A percentile compares a stretch with the other conserved stretches of the same genome.
These are phyloP conservation scores for Eutypella sp. DNA, from an alignment of 2,329 filamentous ascomycete genomes.

Conservation along the genomic window DNA sequence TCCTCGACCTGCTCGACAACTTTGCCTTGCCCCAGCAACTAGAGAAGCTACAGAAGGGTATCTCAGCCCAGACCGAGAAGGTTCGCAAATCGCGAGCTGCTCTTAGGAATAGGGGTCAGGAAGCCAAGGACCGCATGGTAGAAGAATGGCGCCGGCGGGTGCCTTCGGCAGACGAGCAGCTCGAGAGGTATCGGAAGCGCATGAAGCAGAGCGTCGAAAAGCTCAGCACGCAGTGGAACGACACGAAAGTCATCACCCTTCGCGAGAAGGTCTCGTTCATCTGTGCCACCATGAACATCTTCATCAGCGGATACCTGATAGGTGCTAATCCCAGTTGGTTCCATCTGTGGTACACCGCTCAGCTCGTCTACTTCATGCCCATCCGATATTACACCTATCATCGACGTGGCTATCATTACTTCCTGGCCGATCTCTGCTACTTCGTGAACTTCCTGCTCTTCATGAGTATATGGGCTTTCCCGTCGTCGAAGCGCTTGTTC, in stretches of 20 bases:
- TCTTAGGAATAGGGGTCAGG: conserved; percentile 67
- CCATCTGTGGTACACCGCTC: conserved; percentile 85
- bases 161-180: conserved; percentile 83
- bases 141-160: conserved; percentile 87
- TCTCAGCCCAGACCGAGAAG: conserved; percentile 79
- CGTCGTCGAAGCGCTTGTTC: conserved; percentile 83
- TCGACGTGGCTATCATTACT: conserved; percentile 90
- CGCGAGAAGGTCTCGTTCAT: conserved; percentile 97
- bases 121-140: conserved; percentile 83
- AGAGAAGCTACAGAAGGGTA: conserved; percentile 80
- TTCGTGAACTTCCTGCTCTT: conserved; percentile 89
- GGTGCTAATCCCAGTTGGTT: conserved; percentile 82
- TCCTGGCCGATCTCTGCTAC: conserved; percentile 94
- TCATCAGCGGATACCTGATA: conserved; percentile 90
- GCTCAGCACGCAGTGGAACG: conserved; percentile 79
- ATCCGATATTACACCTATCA: conserved; percentile 90
- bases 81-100: conserved; percentile 78
- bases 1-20: conserved; percentile 93
- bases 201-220: conserved; percentile 89
- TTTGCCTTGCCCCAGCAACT: conserved; percentile 84
- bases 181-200: conserved; percentile 82
- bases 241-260: conserved; percentile 79
- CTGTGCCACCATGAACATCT: conserved; percentile 92
- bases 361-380: conserved; percentile 94
- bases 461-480: conserved; percentile 85